These are phyloP conservation scores for Ascochyta viciae-villosae DNA, from an alignment of 2,329 filamentous ascomycete genomes.

Conservation along the genomic window DNA sequence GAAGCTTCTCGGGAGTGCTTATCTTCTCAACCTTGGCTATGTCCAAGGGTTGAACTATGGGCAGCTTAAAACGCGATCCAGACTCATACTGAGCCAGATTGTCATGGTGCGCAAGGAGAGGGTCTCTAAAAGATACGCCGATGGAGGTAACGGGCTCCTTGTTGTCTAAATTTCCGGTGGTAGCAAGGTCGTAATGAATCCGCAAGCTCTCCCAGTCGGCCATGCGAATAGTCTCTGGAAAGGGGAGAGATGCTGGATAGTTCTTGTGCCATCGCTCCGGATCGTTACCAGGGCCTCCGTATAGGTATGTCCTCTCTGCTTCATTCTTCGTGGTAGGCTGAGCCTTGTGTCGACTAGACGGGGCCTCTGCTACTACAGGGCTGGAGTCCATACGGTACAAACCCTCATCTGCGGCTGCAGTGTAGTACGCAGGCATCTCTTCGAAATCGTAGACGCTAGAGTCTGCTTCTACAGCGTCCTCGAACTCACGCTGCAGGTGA, in stretches of 20 bases:
- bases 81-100: constrained; percentile 30
- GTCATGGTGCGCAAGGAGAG: constrained; percentile 18
- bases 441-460: constrained; percentile 12
- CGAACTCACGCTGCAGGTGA: constrained; percentile 24
- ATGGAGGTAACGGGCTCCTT: constrained; percentile 19
- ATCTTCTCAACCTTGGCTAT: constrained; percentile 9
- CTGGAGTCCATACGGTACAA: background rate
- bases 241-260: constrained; percentile 30
- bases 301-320: constrained; percentile 26
- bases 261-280: constrained; percentile 32
- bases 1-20: constrained; percentile 6
- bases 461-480: constrained; percentile 18
- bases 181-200: constrained; percentile 34
- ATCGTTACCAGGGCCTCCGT: constrained; percentile 35
- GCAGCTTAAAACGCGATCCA: constrained; percentile 41
- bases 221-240: constrained; percentile 39
- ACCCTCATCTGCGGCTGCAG: background rate
- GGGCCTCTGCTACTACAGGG: background rate
- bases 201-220: constrained; percentile 40
- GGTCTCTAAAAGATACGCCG: constrained; percentile 26
- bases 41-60: constrained; percentile 4
- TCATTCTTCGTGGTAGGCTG: background rate
- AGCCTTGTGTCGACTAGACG: background rate
- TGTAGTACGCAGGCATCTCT: constrained; percentile 10
- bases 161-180: constrained; percentile 15